These are phyloP conservation scores for Amanita jacksonii DNA, from an alignment of 768 basidiomycete genomes.

Conservation along the genomic window DNA sequence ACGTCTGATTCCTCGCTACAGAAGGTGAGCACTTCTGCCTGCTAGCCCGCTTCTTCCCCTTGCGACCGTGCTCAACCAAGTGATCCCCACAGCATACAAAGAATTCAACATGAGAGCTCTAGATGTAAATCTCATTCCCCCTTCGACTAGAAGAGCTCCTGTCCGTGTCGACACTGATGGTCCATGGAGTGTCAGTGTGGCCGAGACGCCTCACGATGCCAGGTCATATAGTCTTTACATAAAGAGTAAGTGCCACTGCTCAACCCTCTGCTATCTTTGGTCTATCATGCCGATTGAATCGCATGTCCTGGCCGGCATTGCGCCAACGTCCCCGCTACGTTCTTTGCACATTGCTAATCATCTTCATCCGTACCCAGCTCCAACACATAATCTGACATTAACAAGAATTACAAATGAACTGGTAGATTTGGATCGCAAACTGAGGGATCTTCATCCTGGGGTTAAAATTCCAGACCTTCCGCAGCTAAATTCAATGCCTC, in stretches of 20 bases:
- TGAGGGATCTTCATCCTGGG: slow-evolving; percentile 53
- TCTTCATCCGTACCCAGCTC: slow-evolving; percentile 39
- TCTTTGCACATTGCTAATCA: not conserved
- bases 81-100: too few relatives aligned
- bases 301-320: too few relatives aligned
- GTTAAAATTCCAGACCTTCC: slow-evolving; percentile 53
- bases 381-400: slow-evolving; percentile 84
- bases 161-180: slow-evolving; percentile 67
- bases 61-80: too few relatives aligned
- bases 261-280: too few relatives aligned
- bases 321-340: not conserved
- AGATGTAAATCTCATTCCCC: slow-evolving; percentile 24
- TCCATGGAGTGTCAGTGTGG: slow-evolving; percentile 83
- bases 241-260: slow-evolving; percentile 60
- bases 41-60: too few relatives aligned
- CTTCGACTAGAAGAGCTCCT: slow-evolving; percentile 36
- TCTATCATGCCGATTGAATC: too few relatives aligned
- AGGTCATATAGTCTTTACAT: slow-evolving; percentile 76
- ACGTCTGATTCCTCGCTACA: too few relatives aligned
- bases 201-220: slow-evolving; percentile 71
- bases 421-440: slow-evolving; percentile 73
- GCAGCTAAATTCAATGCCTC: slow-evolving; percentile 36
- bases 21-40: too few relatives aligned
- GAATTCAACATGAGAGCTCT: slow-evolving; percentile 5
- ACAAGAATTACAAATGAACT: slow-evolving; percentile 71